These are phyloP conservation scores for Omphalea diandra DNA, from an alignment of 441 rosid genomes.

Conservation along the genomic window DNA sequence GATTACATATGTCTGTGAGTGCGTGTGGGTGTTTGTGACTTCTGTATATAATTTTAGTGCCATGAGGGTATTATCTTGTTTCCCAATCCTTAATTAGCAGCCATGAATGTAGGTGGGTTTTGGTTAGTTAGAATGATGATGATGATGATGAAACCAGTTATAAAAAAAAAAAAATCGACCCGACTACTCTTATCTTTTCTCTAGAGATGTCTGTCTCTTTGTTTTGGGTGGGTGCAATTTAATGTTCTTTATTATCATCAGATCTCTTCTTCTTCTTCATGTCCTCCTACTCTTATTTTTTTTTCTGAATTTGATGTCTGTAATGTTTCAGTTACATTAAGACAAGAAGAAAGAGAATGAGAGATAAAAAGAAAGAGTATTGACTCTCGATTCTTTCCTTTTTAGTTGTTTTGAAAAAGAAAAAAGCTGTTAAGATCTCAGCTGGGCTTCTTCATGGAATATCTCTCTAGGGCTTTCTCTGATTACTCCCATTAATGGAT, in stretches of 20 bases:
- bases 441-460: slow-evolving; percentile 24
- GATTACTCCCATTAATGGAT: slow-evolving; percentile 36
- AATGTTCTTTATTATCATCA: slow-evolving; percentile 11
- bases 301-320: slow-evolving; percentile 38
- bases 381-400: slow-evolving; percentile 22
- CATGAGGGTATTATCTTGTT: slow-evolving; percentile 27
- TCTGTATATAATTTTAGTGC: slow-evolving; percentile 39
- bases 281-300: slow-evolving; percentile 9
- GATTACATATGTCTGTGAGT: slow-evolving; percentile 27
- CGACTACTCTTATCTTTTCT: too few species aligned
- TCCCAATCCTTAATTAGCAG: too few species aligned
- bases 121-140: too few species aligned
- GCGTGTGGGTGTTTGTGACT: slow-evolving; percentile 32
- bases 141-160: slow-evolving; percentile 23
- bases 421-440: slow-evolving; percentile 32
- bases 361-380: slow-evolving; percentile 17
- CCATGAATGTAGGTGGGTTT: slow-evolving; percentile 45
- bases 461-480: slow-evolving; percentile 45
- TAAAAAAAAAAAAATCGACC: slow-evolving; percentile 22
- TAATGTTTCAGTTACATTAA: slow-evolving; percentile 42
- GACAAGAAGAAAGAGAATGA: slow-evolving; percentile 23
- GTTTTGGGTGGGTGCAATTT: slow-evolving; percentile 38
- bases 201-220: slow-evolving; percentile 22
- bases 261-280: slow-evolving; percentile 17
- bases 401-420: slow-evolving; percentile 22